Evolutionary conservation across 192 early-diverging fungal species (phyloP), one percentile per base, ranked within the genome.

Genomic region (Coemansia sp.): DNA sequence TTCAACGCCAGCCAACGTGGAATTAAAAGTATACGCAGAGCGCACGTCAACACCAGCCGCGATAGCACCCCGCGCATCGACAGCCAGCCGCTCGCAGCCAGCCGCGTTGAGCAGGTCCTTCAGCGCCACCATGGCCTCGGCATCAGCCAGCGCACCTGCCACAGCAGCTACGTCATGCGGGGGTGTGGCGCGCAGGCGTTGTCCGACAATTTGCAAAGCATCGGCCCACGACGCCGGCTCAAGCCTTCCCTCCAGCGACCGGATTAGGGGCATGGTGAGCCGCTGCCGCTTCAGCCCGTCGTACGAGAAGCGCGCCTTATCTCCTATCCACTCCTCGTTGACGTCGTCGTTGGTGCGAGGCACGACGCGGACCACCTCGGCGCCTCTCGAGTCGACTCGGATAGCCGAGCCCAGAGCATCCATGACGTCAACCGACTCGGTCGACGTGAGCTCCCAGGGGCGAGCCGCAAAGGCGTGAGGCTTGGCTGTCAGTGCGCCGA

Each of bases 291-390:
- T 98, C 31, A 99, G 87, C 55, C 97, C 97, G 77, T 99, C 97
- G 71, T 88, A 94, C 46, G 91, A 89, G 74, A 94, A 97, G 36
- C 97, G 90, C 51, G 94, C 95, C 88, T 97, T 97, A 87, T 99
- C 97, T 10, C 94, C 94, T 66, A 99, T 94, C 97, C 97, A 99
- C 86, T 99, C 97, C 82, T 96, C 93, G 82, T 99, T 99, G 76
- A 99, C 85, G n/a, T 92, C 94, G 68, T 99, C 97, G 84, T 99
- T 99, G 66, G 95, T 85, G 39, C 94, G 92, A 34, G 97, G 97
- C 11, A 98, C 78, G 34, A 99, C 88, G 65, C 97, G 92, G 93
- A 99, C 94, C 17, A 99, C 94, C 80, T 99, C 95, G 29, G 93
- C 84, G 71, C 97, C 97, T 48, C 95, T 91, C 19, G 95, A 93